Evolutionary conservation across 2,329 filamentous ascomycete species (phyloP).

Genomic region (Dactylonectria macrodidyma): DNA sequence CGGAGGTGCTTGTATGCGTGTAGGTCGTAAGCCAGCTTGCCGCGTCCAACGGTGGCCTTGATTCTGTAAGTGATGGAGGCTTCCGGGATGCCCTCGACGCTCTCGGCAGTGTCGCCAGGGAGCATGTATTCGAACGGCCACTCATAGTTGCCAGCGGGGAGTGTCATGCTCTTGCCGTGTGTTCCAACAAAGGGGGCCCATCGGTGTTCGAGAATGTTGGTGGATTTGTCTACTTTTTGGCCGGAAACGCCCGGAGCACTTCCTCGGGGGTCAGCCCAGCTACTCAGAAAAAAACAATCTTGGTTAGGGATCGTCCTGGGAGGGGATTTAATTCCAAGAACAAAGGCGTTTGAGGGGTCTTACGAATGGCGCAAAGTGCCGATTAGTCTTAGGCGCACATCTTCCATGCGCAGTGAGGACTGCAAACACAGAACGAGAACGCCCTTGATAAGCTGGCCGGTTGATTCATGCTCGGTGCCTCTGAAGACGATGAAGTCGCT

Average conservation of each 20-base stretch:
- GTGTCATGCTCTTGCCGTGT: constrained; percentile 69
- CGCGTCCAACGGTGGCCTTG: constrained; percentile 89
- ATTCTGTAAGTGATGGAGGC: constrained; percentile 92
- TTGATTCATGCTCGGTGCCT: constrained; percentile 81
- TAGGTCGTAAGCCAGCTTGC: constrained; percentile 91
- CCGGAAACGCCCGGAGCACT: constrained; percentile 72
- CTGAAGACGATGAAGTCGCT: constrained; percentile 86
- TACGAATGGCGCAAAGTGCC: constrained; percentile 78
- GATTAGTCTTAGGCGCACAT: constrained; percentile 79
- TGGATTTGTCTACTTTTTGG: constrained; percentile 71
- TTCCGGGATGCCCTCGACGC: constrained; percentile 89
- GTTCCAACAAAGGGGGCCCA: constrained; percentile 77
- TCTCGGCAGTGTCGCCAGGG: constrained; percentile 84
- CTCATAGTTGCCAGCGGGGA: constrained; percentile 85
- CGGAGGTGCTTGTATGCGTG: constrained; percentile 84
- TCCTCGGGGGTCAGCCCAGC: constrained; percentile 66
- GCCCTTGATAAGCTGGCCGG: constrained; percentile 82
- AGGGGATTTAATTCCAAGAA: constrained; percentile 20
- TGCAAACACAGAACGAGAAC: constrained; percentile 81
- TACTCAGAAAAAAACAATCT: constrained; percentile 41
- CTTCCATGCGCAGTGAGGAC: constrained; percentile 78
- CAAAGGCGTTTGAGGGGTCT: constrained; percentile 51
- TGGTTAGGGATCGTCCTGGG: constrained; percentile 32
- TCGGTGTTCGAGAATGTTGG: constrained; percentile 76
- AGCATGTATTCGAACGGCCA: constrained; percentile 84